A percentile compares a stretch with the other conserved stretches of the same genome.
phyloP scores from a whole-genome alignment of 163 green algal genomes.

The Chloromonas sp. region DNA sequence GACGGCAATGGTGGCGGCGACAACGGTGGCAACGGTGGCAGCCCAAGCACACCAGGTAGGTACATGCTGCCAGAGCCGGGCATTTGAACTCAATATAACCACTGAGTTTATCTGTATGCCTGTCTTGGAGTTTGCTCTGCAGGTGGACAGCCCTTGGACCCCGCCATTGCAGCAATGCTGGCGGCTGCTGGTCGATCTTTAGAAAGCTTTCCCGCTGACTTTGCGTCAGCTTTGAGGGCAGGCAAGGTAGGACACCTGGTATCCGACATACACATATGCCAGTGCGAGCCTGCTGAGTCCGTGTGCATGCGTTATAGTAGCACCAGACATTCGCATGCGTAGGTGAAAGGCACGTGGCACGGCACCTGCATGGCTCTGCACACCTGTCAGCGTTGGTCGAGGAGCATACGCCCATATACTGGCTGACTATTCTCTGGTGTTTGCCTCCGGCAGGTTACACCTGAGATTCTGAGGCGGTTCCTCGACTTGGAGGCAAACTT shows the following conservation, averaged over 20 bases:
- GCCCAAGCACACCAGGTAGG: conserved; percentile 6
- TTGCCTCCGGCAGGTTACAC: conserved; percentile 30
- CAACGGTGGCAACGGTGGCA: neutral
- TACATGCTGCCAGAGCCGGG: neutral
- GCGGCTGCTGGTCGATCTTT: conserved; percentile 40
- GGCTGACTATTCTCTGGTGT: too few relatives aligned
- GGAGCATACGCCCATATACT: too few relatives aligned
- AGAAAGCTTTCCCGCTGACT: conserved; percentile 48
- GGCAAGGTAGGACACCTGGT: conserved; percentile 31
- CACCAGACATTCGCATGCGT: too few relatives aligned
- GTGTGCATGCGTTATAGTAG: too few relatives aligned
- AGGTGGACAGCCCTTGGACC: conserved; percentile 9
- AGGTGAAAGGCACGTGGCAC: too few relatives aligned
- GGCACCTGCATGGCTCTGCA: too few relatives aligned
- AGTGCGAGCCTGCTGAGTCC: too few relatives aligned
- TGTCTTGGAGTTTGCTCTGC: neutral
- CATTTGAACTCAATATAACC: too few relatives aligned
- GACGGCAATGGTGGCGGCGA: neutral
- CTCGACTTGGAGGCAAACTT: conserved; percentile 61
- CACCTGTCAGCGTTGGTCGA: too few relatives aligned
- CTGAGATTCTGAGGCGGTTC: conserved; percentile 67
- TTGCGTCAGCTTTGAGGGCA: conserved; percentile 36
- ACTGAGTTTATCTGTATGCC: neutral
- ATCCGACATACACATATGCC: too few relatives aligned
- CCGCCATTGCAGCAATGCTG: conserved; percentile 32